Base-by-base conservation (phyloP, 495 filamentous ascomycete genomes). In the Hypoxylon subgilvum region DNA sequence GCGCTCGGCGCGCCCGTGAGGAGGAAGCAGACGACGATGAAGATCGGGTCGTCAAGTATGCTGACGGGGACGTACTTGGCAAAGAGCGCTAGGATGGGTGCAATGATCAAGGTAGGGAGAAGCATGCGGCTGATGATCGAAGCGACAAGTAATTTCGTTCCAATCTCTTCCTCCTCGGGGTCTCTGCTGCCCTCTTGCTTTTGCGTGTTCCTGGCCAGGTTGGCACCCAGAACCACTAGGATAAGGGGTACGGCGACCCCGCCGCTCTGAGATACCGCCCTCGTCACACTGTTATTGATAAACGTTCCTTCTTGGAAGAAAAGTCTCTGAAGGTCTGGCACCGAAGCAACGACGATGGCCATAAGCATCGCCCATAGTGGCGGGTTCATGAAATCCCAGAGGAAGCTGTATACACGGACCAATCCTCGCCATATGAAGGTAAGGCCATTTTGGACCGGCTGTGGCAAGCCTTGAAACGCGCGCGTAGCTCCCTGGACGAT, bases 381-480 rank as follows among this genome's bases (percentile, higher is more conserved):
- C 4, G 94, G 93, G 72, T 97, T 98, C 94, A 98, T 97, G 72
- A 96, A 94, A 28, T 88, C 88, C 89, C 88, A 92, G 6, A 88
- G 57, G 25, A 90, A 91, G 30, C 70, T 61, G 45, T 82, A 68
- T 64, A 93, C 87, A 9, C 77, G 78, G n/a, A 66, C 30, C 46
- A 76, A 25, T 21, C 73, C 74, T 22, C 61, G 69, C 28, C 72
- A 69, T n/a, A 78, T 52, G 13, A 65, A 72, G 4, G 73, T 69
- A 3, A 92, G 68, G 0, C 63, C 47, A 17, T 73, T 80, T 64
- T 90, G 88, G 1, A 88, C 19, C 3, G 82, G 74, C 3, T 48
- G 49, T 4, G 91, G 90, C 6, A 96, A 78, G 13, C 65, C 28
- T 47, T 66, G 39, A 39, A 62, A 77, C 5, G 46, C 47, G 43